Base-by-base conservation (phyloP, 179 eudicot species). In the Dionaea muscipula region DNA sequence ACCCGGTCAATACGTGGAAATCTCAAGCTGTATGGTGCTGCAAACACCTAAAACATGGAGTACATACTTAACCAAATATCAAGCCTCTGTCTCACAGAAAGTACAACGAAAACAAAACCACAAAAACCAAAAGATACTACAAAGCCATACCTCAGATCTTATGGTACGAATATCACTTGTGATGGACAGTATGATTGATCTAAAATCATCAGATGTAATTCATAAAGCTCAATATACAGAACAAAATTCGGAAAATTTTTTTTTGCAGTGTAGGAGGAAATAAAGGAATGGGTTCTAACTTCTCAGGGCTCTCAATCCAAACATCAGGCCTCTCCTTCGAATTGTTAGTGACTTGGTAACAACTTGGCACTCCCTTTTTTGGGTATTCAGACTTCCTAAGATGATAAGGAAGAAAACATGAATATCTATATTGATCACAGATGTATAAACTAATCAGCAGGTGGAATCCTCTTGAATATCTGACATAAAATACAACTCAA, bases 221-320 rank as follows among this genome's bases (percentile, higher is more conserved):
- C 9, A 14, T 27, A 60, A 23, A 49, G 50, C 47, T 49, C 36
- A 53, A 18, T 33, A 48, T 36, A 26, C 7, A 20, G 39, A 47
- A 36, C 12, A 46, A 51, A 24, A 55, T 28, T 35, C 44, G 3
- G 6, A 46, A 20, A 0, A 25, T 23, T 24, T 14, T 12, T 39
- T 41, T n/a, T n/a, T n/a, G n/a, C n/a, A n/a, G n/a, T n/a, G 11
- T 41, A 39, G 26, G 41, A 5, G n/a, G 25, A 49, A 25, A 49
- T 6, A 13, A 18, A 37, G 23, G 27, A 16, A 47, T n/a, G 45
- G 26, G 36, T 28, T 58, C 79, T 68, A 33, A 81, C 88, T 87
- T 87, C 62, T 91, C 98, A 64, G 98, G 98, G 74, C 81, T 91
- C 47, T 84, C 98, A 63, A 91, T 76, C 98, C 98, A 91, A 59